phyloP scores from a whole-genome alignment of 148 eudicot genomes.

The Cornus suecica region DNA sequence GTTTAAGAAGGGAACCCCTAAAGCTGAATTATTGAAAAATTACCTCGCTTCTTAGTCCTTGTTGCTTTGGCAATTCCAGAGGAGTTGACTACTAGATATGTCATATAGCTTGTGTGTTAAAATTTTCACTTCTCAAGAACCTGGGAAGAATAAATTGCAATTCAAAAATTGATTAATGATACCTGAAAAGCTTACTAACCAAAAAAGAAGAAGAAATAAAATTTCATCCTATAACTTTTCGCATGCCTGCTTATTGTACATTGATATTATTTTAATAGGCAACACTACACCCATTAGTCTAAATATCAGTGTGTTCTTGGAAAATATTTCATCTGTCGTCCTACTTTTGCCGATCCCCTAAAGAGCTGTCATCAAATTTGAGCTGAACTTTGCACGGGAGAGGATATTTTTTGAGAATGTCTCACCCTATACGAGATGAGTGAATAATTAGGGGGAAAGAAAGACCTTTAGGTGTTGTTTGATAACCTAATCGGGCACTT shows the following conservation, averaged over 20 bases:
- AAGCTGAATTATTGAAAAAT: too few species aligned
- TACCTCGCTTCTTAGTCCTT: too few species aligned
- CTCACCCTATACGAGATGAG: not conserved
- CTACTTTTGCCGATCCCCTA: not conserved
- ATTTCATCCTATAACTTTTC: not conserved
- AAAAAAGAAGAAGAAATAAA: too few species aligned
- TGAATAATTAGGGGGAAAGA: not conserved
- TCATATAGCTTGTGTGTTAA: not conserved
- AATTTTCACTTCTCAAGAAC: not conserved
- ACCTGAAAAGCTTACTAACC: too few species aligned
- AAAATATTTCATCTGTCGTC: not conserved
- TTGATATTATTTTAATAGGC: not conserved
- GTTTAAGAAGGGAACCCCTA: too few species aligned
- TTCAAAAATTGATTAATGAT: too few species aligned
- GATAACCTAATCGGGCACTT: too few species aligned
- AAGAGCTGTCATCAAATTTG: not conserved
- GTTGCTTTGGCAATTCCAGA: too few species aligned
- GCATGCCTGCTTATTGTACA: not conserved
- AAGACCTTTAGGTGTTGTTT: too few species aligned
- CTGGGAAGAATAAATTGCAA: not conserved
- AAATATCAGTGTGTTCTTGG: not conserved
- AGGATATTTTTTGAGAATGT: not conserved
- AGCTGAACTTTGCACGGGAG: not conserved
- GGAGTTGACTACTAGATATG: not conserved
- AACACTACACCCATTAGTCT: not conserved